A percentile compares a stretch with the other conserved stretches of the same genome.
phyloP scores from a whole-genome alignment of 225 moss, liverwort and hornwort genomes.

The Pseudisothecium myosuroides region DNA sequence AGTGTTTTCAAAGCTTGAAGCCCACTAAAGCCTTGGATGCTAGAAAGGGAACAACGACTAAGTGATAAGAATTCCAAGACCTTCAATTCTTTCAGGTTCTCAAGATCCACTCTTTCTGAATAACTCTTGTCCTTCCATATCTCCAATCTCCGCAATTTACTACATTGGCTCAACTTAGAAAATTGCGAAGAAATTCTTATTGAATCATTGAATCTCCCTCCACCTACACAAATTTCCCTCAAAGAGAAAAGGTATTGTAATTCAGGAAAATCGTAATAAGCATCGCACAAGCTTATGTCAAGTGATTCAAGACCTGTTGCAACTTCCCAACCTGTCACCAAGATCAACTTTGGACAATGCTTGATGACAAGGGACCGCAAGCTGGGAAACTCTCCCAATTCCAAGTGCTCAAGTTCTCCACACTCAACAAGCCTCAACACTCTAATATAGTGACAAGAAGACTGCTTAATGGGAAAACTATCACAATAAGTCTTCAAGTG shows the following conservation, averaged over 20 bases:
- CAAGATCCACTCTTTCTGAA: not conserved
- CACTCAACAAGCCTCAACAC: rapidly evolving
- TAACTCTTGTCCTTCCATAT: rapidly evolving
- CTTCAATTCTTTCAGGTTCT: not conserved
- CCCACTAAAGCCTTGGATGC: not conserved
- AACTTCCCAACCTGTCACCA: not conserved
- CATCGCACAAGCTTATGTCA: rapidly evolving
- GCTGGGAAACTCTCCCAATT: not conserved
- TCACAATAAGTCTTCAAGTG: not conserved
- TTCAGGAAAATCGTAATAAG: rapidly evolving
- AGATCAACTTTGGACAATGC: rapidly evolving
- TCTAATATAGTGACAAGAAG: not conserved
- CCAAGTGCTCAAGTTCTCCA: not conserved
- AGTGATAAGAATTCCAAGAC: not conserved
- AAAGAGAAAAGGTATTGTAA: not conserved
- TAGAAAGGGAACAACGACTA: rapidly evolving
- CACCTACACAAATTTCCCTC: rapidly evolving
- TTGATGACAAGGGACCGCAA: not conserved
- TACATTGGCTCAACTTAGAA: not conserved
- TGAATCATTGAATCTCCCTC: rapidly evolving
- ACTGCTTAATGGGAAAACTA: not conserved
- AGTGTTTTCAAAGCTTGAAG: not conserved
- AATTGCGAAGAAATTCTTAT: not conserved
- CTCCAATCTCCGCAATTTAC: not conserved
- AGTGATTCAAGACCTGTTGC: not conserved